These are phyloP conservation scores for Tetracentron sinense DNA, from an alignment of 164 flowering plant species.

Conservation along the genomic window DNA sequence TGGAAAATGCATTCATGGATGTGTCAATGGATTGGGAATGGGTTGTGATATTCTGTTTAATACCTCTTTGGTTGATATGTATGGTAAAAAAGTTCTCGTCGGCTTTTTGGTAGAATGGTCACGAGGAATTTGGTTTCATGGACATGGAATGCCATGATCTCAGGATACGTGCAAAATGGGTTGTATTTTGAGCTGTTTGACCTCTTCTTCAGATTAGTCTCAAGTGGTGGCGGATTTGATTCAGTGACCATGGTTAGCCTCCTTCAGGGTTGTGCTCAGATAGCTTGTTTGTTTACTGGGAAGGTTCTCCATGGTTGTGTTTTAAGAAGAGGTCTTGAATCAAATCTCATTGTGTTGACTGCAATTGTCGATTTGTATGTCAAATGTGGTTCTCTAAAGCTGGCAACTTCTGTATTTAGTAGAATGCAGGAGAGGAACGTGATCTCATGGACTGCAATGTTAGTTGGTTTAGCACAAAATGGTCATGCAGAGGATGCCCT, in stretches of 20 bases:
- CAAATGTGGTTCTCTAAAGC: slow-evolving; percentile 33
- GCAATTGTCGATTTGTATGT: slow-evolving; percentile 44
- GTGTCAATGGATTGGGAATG: slow-evolving; percentile 26
- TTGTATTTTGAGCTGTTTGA: slow-evolving; percentile 27
- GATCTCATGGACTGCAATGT: slow-evolving; percentile 43
- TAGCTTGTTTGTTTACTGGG: slow-evolving; percentile 26
- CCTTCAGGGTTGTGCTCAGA: slow-evolving; percentile 34
- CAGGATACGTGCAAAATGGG: slow-evolving; percentile 37
- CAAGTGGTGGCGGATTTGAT: slow-evolving; percentile 22
- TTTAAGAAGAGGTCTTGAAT: slow-evolving; percentile 28
- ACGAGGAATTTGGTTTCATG: slow-evolving; percentile 32
- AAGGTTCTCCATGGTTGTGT: slow-evolving; percentile 36
- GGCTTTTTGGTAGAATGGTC: slow-evolving; percentile 29
- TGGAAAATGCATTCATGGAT: slow-evolving; percentile 38
- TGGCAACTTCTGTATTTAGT: slow-evolving; percentile 29
- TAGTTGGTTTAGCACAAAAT: slow-evolving; percentile 45
- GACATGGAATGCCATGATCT: slow-evolving; percentile 51
- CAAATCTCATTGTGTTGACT: slow-evolving; percentile 30
- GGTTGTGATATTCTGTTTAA: slow-evolving; percentile 26
- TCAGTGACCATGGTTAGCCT: slow-evolving; percentile 37
- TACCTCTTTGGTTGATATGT: slow-evolving; percentile 42
- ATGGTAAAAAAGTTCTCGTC: slow-evolving; percentile 29
- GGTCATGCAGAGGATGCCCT: slow-evolving; percentile 44
- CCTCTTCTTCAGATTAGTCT: slow-evolving; percentile 20
- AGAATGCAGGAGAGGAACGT: slow-evolving; percentile 38